These are phyloP conservation scores for Sporopachydermia quercuum DNA, from an alignment of 805 yeast genomes.

Conservation along the genomic window DNA sequence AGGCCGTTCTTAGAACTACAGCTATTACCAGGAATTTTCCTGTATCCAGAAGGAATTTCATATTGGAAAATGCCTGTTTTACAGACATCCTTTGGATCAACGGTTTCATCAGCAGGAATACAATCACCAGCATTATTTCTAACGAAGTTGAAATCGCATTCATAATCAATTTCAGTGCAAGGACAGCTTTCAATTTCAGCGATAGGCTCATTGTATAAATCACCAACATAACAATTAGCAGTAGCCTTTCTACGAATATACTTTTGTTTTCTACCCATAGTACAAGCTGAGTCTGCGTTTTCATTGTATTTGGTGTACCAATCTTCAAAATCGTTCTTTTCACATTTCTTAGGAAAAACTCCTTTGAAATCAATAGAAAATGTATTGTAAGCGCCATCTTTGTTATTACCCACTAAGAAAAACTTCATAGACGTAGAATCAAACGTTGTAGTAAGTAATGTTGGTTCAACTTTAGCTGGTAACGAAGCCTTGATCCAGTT, in stretches of 20 bases:
- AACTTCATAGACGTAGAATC: slow-evolving; percentile 60
- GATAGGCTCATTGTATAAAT: slow-evolving; percentile 21
- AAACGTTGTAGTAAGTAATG: slow-evolving; percentile 35
- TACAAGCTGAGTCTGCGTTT: slow-evolving; percentile 28
- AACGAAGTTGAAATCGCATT: slow-evolving; percentile 44
- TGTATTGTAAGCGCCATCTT: slow-evolving; percentile 26
- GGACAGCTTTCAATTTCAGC: slow-evolving; percentile 40
- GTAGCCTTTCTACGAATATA: slow-evolving; percentile 49
- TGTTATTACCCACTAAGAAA: slow-evolving; percentile 28
- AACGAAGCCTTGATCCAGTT: slow-evolving; percentile 43
- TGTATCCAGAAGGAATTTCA: slow-evolving; percentile 23
- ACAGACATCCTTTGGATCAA: slow-evolving; percentile 15
- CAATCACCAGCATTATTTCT: slow-evolving; percentile 26
- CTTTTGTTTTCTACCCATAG: slow-evolving; percentile 53
- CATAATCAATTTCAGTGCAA: slow-evolving; percentile 54
- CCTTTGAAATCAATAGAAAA: slow-evolving; percentile 39
- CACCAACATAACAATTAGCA: slow-evolving; percentile 45
- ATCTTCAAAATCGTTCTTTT: slow-evolving; percentile 42
- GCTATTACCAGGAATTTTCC: slow-evolving; percentile 27
- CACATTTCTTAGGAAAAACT: slow-evolving; percentile 14
- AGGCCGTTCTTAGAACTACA: slow-evolving; percentile 23
- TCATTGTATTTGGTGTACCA: slow-evolving; percentile 34
- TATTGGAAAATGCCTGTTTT: slow-evolving; percentile 18
- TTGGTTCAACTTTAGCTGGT: slow-evolving; percentile 27
- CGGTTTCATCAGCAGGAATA: slow-evolving; percentile 19